phyloP scores from a whole-genome alignment of 2,329 filamentous ascomycete species.

The Xylaria sp. region DNA sequence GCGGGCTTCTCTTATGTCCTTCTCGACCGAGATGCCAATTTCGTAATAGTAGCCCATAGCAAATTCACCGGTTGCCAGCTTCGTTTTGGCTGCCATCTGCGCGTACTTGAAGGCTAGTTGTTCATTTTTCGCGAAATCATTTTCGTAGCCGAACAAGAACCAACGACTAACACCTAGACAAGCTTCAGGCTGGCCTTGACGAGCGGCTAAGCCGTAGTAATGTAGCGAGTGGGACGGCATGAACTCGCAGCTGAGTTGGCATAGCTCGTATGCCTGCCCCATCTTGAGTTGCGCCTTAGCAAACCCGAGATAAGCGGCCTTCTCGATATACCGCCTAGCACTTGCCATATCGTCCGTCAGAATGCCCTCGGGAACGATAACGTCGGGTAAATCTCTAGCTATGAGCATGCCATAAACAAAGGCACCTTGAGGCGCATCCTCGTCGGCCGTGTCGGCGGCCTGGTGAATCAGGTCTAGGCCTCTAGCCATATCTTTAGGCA shows the following conservation, averaged over 20 bases:
- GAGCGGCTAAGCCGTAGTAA: constrained; percentile 92
- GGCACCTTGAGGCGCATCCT: constrained; percentile 95
- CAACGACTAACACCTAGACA: constrained; percentile 98
- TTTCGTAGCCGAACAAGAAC: constrained; percentile 96
- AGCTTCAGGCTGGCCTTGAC: constrained; percentile 92
- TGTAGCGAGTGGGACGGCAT: constrained; percentile 92
- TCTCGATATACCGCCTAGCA: constrained; percentile 91
- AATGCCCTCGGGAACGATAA: constrained; percentile 77
- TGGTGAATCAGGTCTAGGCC: constrained; percentile 85
- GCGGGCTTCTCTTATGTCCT: constrained; percentile 82
- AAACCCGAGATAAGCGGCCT: constrained; percentile 95
- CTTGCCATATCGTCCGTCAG: constrained; percentile 77
- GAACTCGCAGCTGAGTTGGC: constrained; percentile 93
- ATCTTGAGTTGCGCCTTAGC: constrained; percentile 97
- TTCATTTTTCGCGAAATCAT: constrained; percentile 94
- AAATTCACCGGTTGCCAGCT: constrained; percentile 91
- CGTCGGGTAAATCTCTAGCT: constrained; percentile 89
- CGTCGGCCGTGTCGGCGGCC: constrained; percentile 88
- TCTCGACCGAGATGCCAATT: constrained; percentile 91
- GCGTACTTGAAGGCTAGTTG: constrained; percentile 92
- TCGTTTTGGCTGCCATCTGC: constrained; percentile 82
- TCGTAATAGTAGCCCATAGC: constrained; percentile 98
- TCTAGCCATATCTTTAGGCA: constrained; percentile 80
- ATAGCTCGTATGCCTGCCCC: constrained; percentile 94
- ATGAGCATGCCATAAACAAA: constrained; percentile 97